Percentiles rank a stretch among this genome's conserved stretches.
phyloP scores from a whole-genome alignment of 169 alveolate species.

The Ichthyophthirius multifiliis region DNA sequence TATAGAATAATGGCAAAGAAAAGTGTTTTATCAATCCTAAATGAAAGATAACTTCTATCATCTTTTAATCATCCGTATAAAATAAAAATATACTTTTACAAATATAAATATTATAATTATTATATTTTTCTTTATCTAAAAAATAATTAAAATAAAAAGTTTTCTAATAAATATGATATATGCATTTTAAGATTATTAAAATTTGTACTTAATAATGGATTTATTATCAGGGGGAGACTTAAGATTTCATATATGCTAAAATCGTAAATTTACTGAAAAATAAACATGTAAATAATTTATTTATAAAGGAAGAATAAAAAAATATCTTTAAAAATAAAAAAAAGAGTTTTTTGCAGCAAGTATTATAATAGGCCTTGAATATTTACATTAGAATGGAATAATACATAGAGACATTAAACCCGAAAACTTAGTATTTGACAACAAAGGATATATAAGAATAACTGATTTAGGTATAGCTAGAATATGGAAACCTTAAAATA shows the following conservation, averaged over 20 bases:
- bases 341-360: constrained; percentile 64
- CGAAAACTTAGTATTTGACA: constrained; percentile 72
- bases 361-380: constrained; percentile 60
- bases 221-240: constrained; percentile 71
- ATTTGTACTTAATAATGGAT: constrained; percentile 63
- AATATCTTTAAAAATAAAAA: not conserved
- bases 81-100: not conserved
- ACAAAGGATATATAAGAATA: constrained; percentile 51
- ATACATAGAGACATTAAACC: constrained; percentile 77
- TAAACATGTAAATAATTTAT: constrained; percentile 52
- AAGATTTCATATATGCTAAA: constrained; percentile 51
- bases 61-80: too few species aligned
- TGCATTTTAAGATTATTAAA: constrained; percentile 67
- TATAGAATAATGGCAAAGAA: constrained; percentile 51
- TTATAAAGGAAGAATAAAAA: too few species aligned
- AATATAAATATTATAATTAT: not conserved
- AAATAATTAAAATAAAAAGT: constrained; percentile 19
- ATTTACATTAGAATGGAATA: constrained; percentile 56
- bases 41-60: constrained; percentile 58
- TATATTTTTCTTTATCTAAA: not conserved
- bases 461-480: constrained; percentile 79
- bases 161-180: constrained; percentile 67
- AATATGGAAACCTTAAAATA: constrained; percentile 64
- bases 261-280: constrained; percentile 59
- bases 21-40: constrained; percentile 56